phyloP scores from a whole-genome alignment of 139 green algal genomes.

The Chlorella sorokiniana region DNA sequence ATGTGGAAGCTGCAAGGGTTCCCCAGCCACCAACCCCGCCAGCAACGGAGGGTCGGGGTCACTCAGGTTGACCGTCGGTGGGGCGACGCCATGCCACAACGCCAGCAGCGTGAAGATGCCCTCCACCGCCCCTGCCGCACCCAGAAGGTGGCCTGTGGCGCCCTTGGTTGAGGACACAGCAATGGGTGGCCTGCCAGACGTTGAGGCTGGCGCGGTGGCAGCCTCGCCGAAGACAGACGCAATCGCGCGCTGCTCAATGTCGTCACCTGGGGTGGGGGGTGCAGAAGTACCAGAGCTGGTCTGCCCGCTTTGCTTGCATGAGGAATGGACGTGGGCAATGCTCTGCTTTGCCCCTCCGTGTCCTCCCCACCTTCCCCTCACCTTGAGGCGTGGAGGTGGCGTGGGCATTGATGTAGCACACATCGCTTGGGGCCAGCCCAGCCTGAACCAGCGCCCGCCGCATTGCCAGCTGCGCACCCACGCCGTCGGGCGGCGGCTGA shows the following conservation, averaged over 20 bases:
- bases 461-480: conserved; percentile 71
- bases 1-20: neutral
- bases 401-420: conserved; percentile 95
- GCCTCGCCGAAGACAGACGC: conserved; percentile 66
- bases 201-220: neutral
- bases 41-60: conserved; percentile 55
- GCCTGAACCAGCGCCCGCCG: conserved; percentile 52
- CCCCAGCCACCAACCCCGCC: conserved; percentile 46
- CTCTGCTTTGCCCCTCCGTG: neutral
- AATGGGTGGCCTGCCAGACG: conserved; percentile 23
- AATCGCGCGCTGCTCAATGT: conserved; percentile 79
- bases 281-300: too few species aligned
- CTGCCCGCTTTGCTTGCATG: neutral
- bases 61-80: conserved; percentile 85
- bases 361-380: neutral
- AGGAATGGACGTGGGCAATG: neutral
- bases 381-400: conserved; percentile 83
- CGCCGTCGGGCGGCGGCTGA: conserved; percentile 67
- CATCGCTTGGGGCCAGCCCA: conserved; percentile 50
- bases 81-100: conserved; percentile 61
- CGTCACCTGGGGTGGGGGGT: too few species aligned
- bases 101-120: conserved; percentile 79
- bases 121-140: conserved; percentile 89
- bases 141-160: conserved; percentile 91
- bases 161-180: conserved; percentile 88